A percentile compares a stretch with the other conserved stretches of the same genome.
Conservation (phyloP, 106 monocot species). For the Ottelia alismoides region DNA sequence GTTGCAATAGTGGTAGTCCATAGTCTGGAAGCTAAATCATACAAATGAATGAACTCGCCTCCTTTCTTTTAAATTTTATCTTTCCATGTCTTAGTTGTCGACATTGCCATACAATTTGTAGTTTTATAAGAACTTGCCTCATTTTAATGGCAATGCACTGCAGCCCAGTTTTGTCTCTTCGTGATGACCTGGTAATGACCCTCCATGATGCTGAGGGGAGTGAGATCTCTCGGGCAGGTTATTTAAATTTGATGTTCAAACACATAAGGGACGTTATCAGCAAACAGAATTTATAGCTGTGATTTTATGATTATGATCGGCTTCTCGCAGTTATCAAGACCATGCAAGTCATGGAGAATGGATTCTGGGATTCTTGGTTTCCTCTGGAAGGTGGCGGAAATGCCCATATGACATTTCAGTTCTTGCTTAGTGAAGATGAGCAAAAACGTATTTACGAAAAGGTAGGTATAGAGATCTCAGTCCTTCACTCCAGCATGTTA, state of each 20-base stretch:
- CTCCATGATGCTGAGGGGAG: conserved; percentile 36
- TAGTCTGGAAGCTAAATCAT: no score
- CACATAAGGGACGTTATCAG: no score
- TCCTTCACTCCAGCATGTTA: no score
- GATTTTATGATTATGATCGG: no score
- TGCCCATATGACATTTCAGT: conserved; percentile 49
- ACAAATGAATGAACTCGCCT: no score
- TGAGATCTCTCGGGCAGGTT: conserved; percentile 44
- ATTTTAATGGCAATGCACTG: no score
- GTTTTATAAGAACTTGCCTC: no score
- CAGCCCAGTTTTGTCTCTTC: conserved; percentile 61
- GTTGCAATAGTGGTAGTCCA: no score
- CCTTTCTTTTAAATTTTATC: no score
- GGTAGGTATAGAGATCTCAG: conserved; percentile 17
- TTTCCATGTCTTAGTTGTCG: no score
- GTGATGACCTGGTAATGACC: conserved; percentile 46
- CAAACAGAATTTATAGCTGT: background rate
- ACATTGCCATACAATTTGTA: no score
- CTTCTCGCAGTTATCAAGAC: conserved; percentile 67
- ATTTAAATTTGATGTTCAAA: no score
- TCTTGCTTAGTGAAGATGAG: conserved; percentile 54
- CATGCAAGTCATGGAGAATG: conserved; percentile 50
- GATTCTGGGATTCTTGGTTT: conserved; percentile 35
- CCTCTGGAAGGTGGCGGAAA: conserved; percentile 40
- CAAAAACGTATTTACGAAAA: conserved; percentile 45